These are phyloP conservation scores for Eruca vesicaria DNA, from an alignment of 441 rosid species.

Conservation along the genomic window DNA sequence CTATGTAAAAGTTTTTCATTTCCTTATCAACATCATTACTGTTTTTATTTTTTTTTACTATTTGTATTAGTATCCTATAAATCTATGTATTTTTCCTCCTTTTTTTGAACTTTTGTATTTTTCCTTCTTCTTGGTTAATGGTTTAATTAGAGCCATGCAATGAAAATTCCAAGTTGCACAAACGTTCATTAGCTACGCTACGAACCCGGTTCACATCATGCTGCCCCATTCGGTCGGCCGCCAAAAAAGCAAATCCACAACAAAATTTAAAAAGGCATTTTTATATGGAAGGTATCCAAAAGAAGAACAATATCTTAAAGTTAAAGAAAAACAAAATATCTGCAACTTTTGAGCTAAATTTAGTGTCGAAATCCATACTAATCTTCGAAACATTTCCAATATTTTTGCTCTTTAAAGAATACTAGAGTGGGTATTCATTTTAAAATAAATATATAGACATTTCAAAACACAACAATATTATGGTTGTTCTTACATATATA, in stretches of 20 bases:
- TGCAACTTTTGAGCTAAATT: background rate
- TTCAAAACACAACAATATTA: too few species aligned
- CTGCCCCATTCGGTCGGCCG: background rate
- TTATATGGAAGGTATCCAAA: background rate
- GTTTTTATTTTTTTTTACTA: too few species aligned
- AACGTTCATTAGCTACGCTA: slow-evolving; percentile 12
- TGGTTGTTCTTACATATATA: too few species aligned
- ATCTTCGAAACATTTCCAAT: background rate
- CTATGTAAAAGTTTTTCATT: too few species aligned
- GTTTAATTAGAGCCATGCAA: background rate
- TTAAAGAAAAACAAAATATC: background rate
- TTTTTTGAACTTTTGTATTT: background rate
- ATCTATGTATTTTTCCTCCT: background rate
- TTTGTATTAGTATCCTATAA: background rate
- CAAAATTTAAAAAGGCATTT: background rate
- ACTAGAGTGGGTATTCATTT: too few species aligned
- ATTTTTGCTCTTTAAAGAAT: background rate
- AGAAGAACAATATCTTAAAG: background rate
- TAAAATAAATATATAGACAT: too few species aligned
- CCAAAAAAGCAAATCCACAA: slow-evolving; percentile 6
- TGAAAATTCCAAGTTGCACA: slow-evolving; percentile 12
- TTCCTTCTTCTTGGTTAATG: background rate
- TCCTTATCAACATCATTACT: background rate
- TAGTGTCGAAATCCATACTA: background rate
- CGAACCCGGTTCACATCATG: slow-evolving; percentile 12